Evolutionary conservation across 345 rosid genomes (phyloP).

Genomic region (Pistacia integerrima): DNA sequence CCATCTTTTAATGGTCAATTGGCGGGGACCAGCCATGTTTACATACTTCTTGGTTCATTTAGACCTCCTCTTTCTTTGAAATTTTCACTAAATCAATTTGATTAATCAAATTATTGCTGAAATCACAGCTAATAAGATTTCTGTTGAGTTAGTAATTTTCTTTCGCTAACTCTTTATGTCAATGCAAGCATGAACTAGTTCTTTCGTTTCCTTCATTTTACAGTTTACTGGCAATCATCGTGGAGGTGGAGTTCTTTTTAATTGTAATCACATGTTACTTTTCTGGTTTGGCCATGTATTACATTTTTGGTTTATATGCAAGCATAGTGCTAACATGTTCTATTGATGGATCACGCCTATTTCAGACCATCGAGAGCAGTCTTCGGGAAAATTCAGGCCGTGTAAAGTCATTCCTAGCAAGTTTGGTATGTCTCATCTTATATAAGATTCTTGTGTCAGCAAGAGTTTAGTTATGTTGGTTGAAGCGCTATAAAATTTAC

Average conservation of each 20-base stretch:
- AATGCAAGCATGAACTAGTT: neutral
- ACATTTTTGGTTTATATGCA: neutral
- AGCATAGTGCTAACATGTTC: conserved; percentile 20
- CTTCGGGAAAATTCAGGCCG: conserved; percentile 73
- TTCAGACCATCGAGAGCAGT: conserved; percentile 86
- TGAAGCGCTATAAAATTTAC: conserved; percentile 26
- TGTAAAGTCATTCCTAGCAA: conserved; percentile 83
- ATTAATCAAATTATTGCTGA: neutral
- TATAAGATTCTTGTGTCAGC: conserved; percentile 13
- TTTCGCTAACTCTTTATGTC: neutral
- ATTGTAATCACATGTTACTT: neutral
- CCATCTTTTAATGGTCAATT: neutral
- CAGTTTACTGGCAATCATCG: neutral
- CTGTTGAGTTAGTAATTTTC: neutral
- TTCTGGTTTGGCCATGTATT: neutral
- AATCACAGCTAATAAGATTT: neutral
- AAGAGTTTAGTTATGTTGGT: conserved; percentile 9
- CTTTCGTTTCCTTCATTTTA: neutral
- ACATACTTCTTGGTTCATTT: neutral
- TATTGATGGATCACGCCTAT: conserved; percentile 26
- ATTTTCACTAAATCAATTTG: neutral
- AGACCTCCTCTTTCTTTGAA: neutral
- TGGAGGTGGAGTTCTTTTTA: neutral
- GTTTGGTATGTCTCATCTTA: conserved; percentile 59
- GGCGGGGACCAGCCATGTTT: neutral